phyloP scores from a whole-genome alignment of 192 early-diverging fungal genomes.

The Haplosporangium gracile region DNA sequence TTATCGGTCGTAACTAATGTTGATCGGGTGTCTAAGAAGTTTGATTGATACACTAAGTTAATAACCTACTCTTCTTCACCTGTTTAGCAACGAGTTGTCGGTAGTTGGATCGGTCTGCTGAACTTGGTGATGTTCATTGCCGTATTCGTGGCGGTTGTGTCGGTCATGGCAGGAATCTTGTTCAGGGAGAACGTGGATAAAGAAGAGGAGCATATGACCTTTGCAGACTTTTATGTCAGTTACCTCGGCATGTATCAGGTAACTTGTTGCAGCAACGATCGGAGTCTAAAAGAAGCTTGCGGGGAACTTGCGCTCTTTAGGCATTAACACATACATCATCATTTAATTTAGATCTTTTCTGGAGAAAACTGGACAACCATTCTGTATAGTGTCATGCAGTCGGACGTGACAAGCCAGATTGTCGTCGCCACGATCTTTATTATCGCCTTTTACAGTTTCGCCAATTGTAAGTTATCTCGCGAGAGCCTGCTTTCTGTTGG shows the following conservation, averaged over 20 bases:
- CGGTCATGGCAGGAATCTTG: conserved; percentile 60
- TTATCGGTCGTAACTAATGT: background rate
- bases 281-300: background rate
- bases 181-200: conserved; percentile 33
- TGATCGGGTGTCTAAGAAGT: background rate
- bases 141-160: conserved; percentile 63
- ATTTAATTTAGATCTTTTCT: conserved; percentile 63
- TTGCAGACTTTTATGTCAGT: conserved; percentile 66
- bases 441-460: conserved; percentile 66
- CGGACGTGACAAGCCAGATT: conserved; percentile 44
- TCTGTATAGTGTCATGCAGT: conserved; percentile 63
- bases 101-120: conserved; percentile 68
- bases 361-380: conserved; percentile 73
- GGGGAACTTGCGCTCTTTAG: background rate
- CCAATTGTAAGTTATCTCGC: conserved; percentile 64
- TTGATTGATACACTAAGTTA: background rate
- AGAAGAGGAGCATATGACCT: conserved; percentile 18
- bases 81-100: conserved; percentile 63
- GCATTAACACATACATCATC: background rate
- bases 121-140: conserved; percentile 72
- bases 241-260: conserved; percentile 70
- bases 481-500: background rate
- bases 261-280: background rate
- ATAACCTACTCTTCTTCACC: background rate
- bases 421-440: conserved; percentile 63